A percentile compares a stretch with the other conserved stretches of the same genome.
These are phyloP conservation scores for Diaporthe destruens DNA, from an alignment of 2,329 filamentous ascomycete species.

Conservation along the genomic window DNA sequence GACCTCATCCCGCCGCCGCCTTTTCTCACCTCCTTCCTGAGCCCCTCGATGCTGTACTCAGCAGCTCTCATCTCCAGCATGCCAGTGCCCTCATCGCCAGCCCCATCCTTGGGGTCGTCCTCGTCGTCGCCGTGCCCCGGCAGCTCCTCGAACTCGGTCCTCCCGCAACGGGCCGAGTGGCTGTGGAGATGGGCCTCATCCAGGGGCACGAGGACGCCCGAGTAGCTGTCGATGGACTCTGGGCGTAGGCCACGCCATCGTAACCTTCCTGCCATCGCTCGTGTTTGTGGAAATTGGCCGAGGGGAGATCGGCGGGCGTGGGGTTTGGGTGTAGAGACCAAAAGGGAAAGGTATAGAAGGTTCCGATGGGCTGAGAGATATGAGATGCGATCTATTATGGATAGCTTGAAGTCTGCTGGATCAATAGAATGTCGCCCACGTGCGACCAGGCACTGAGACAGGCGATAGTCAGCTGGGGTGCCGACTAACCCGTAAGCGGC, in stretches of 20 bases:
- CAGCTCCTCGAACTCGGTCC: slow-evolving; percentile 57
- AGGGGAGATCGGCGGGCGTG: not conserved
- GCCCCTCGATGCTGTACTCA: slow-evolving; percentile 76
- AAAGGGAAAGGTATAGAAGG: not conserved
- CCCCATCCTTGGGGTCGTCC: slow-evolving; percentile 47
- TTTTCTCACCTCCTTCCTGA: slow-evolving; percentile 75
- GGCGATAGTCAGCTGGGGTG: slow-evolving; percentile 21
- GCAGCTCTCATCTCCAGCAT: slow-evolving; percentile 67
- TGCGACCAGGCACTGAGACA: slow-evolving; percentile 29
- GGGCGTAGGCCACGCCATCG: slow-evolving; percentile 46
- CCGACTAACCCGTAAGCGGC: slow-evolving; percentile 25
- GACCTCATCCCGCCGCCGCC: slow-evolving; percentile 73
- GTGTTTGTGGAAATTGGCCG: slow-evolving; percentile 6
- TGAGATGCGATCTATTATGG: slow-evolving; percentile 7
- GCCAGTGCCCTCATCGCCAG: slow-evolving; percentile 54
- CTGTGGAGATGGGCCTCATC: slow-evolving; percentile 69
- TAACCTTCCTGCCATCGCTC: slow-evolving; percentile 23
- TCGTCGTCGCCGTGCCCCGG: slow-evolving; percentile 52
- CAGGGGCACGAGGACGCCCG: slow-evolving; percentile 65
- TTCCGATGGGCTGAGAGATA: not conserved
- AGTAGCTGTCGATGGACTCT: slow-evolving; percentile 64
- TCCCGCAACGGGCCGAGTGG: slow-evolving; percentile 62
- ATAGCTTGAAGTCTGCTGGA: not conserved
- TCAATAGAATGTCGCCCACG: slow-evolving; percentile 4
- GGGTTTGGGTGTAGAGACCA: not conserved